Percentiles rank a stretch among this genome's conserved stretches.
phyloP scores from a whole-genome alignment of 2,329 filamentous ascomycete species.

The Apiospora hydei region DNA sequence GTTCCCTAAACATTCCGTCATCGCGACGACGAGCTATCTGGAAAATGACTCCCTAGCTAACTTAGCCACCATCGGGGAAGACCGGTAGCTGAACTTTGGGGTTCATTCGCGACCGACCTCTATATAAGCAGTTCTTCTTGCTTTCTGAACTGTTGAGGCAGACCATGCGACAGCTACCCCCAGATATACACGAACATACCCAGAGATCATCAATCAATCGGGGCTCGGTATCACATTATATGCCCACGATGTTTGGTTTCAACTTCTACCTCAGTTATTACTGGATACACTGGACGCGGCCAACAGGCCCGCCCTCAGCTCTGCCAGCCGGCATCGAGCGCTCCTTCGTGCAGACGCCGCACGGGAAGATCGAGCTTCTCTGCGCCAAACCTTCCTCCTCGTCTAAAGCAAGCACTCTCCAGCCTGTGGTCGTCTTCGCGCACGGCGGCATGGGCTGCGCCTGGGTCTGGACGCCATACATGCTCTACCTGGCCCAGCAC shows the following conservation, averaged over 20 bases:
- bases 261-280: constrained; percentile 43
- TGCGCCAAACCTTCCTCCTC: constrained; percentile 43
- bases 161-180: not conserved
- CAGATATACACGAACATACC: not conserved
- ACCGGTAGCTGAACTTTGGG: not conserved
- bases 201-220: not conserved
- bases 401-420: constrained; percentile 33
- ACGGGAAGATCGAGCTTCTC: constrained; percentile 58
- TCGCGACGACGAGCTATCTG: not conserved
- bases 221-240: not conserved
- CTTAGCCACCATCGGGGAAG: not conserved
- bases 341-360: constrained; percentile 51
- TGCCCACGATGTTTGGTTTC: not conserved
- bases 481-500: constrained; percentile 53
- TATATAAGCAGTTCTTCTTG: not conserved
- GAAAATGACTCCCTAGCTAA: too few species aligned
- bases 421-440: constrained; percentile 55
- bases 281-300: constrained; percentile 42
- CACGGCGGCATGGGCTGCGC: constrained; percentile 64
- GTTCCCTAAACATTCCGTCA: not conserved
- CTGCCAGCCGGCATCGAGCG: constrained; percentile 52
- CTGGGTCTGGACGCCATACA: constrained; percentile 59
- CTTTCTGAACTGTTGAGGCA: not conserved
- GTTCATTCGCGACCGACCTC: not conserved
- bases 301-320: constrained; percentile 34